Conservation (phyloP, 805 yeast genomes). For the Maudiozyma pseudohumilis region DNA sequence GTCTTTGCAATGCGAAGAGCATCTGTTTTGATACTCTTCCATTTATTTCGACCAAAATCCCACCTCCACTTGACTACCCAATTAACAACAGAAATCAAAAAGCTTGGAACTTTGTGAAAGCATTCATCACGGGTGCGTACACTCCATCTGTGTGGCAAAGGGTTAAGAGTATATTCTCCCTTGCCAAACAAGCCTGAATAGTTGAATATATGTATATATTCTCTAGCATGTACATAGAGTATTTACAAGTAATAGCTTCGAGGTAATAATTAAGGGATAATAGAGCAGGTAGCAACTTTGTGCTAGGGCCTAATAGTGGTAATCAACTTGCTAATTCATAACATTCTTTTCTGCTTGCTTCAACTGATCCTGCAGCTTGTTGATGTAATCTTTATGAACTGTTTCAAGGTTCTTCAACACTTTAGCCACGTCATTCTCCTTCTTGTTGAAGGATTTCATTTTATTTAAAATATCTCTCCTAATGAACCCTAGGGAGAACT, state of each 20-base stretch:
- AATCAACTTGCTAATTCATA: slow-evolving; percentile 1
- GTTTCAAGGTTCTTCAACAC: slow-evolving; percentile 55
- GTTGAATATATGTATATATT: too few relatives aligned
- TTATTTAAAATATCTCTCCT: slow-evolving; percentile 52
- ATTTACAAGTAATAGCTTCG: too few relatives aligned
- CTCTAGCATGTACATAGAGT: too few relatives aligned
- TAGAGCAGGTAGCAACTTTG: too few relatives aligned
- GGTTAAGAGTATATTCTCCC: slow-evolving; percentile 41
- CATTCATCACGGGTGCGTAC: slow-evolving; percentile 78
- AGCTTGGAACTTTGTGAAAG: slow-evolving; percentile 83
- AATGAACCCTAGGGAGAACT: slow-evolving; percentile 43
- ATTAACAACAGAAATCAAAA: slow-evolving; percentile 55
- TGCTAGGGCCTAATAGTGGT: too few relatives aligned
- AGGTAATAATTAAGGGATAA: too few relatives aligned
- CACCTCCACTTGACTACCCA: slow-evolving; percentile 87
- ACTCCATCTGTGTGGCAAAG: slow-evolving; percentile 64
- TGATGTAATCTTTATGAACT: slow-evolving; percentile 53
- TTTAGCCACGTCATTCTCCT: slow-evolving; percentile 46
- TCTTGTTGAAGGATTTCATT: slow-evolving; percentile 33
- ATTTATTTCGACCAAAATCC: slow-evolving; percentile 72
- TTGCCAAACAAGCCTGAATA: slow-evolving; percentile 37
- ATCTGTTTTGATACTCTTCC: slow-evolving; percentile 78
- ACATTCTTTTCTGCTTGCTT: slow-evolving; percentile 45
- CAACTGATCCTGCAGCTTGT: slow-evolving; percentile 45
- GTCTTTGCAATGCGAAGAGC: slow-evolving; percentile 78